A percentile compares a stretch with the other conserved stretches of the same genome.
These are phyloP conservation scores for Phytophthora europaea DNA, from an alignment of 352 stramenopile species.

Conservation along the genomic window DNA sequence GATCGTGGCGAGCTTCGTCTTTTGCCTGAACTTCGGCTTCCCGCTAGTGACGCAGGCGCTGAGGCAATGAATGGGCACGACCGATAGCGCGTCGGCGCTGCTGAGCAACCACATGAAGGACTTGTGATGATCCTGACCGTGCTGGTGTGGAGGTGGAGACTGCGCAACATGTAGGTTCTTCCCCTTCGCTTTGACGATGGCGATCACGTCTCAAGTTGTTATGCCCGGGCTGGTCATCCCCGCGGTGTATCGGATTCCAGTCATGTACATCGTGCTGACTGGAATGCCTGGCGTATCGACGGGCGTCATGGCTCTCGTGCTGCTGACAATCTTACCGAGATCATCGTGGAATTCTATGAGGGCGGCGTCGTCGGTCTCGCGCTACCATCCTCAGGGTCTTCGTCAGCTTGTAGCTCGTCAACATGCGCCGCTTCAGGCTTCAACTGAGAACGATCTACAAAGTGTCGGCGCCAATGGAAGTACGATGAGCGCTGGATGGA, in stretches of 20 bases:
- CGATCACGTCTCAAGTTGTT: conserved; percentile 36
- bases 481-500: no score
- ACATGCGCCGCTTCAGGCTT: no score
- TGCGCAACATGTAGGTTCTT: conserved; percentile 51
- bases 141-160: conserved; percentile 42
- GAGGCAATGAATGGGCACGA: conserved; percentile 44
- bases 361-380: conserved; percentile 63
- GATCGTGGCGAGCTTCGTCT: conserved; percentile 54
- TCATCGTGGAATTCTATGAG: conserved; percentile 70
- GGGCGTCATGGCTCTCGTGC: conserved; percentile 45
- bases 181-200: conserved; percentile 34
- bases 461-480: no score
- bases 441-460: no score
- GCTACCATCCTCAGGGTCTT: conserved; percentile 61
- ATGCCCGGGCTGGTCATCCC: conserved; percentile 43
- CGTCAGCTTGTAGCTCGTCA: no score
- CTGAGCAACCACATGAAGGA: conserved; percentile 42
- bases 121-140: conserved; percentile 53
- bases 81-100: conserved; percentile 30
- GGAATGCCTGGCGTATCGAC: conserved; percentile 39
- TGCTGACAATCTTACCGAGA: conserved; percentile 62
- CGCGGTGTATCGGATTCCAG: conserved; percentile 33
- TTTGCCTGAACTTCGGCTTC: conserved; percentile 60
- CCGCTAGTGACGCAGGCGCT: conserved; percentile 39
- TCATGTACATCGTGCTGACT: conserved; percentile 41